Percentiles rank a stretch among this genome's conserved stretches.
phyloP scores from a whole-genome alignment of 176 grass and related monocot species.

The Oryza meridionalis region DNA sequence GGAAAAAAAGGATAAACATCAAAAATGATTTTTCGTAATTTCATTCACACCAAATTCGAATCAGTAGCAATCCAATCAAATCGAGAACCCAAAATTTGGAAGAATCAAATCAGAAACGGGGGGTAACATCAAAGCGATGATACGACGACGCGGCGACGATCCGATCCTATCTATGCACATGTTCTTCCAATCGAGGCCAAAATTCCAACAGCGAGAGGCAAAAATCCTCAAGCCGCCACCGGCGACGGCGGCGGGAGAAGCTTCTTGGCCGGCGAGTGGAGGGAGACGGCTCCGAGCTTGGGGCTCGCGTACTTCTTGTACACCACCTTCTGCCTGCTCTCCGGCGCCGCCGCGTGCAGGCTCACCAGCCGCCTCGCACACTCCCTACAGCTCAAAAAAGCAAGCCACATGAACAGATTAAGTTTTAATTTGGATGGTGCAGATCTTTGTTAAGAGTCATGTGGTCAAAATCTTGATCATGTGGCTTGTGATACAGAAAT shows the following conservation, averaged over 20 bases:
- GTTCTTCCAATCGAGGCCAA: neutral
- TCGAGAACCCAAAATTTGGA: neutral
- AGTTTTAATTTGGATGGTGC: no score
- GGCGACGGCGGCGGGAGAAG: neutral
- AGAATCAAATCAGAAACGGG: neutral
- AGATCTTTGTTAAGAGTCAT: no score
- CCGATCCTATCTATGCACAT: no score
- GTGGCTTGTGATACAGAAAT: no score
- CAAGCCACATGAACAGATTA: no score
- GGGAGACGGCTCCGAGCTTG: slow-evolving; percentile 48
- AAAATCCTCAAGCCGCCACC: neutral
- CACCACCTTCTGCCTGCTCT: slow-evolving; percentile 51
- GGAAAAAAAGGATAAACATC: neutral
- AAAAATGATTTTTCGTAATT: neutral
- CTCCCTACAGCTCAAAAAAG: slow-evolving; percentile 33
- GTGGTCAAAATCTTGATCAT: no score
- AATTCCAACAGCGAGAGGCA: neutral
- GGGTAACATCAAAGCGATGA: no score
- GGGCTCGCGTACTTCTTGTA: slow-evolving; percentile 57
- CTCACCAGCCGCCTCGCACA: slow-evolving; percentile 48
- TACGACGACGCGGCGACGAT: no score
- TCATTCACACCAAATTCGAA: neutral
- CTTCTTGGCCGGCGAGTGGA: slow-evolving; percentile 32
- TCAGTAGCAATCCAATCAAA: neutral
- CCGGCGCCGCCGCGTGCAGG: slow-evolving; percentile 39